A percentile compares a stretch with the other conserved stretches of the same genome.
phyloP scores from a whole-genome alignment of 345 rosid genomes.

The Linum usitatissimum region DNA sequence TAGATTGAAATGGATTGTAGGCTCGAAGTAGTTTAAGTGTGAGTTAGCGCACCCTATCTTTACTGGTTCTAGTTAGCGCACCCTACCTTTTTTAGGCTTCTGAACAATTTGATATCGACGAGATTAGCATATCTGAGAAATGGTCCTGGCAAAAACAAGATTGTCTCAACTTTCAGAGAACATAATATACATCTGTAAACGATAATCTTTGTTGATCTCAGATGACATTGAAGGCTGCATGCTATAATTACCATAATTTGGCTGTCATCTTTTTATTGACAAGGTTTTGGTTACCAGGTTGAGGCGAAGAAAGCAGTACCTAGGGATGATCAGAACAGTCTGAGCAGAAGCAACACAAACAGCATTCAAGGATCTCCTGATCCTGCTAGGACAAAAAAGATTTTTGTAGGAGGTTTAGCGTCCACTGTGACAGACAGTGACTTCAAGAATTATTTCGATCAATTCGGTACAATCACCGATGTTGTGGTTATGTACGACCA shows the following conservation, averaged over 20 bases:
- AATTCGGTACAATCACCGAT: conserved; percentile 75
- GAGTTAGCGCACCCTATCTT: too few species aligned
- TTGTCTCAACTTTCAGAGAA: too few species aligned
- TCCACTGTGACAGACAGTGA: conserved; percentile 68
- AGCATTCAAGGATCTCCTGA: conserved; percentile 54
- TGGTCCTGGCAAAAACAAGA: too few species aligned
- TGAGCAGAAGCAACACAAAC: conserved; percentile 36
- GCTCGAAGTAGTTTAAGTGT: too few species aligned
- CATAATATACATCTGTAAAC: too few species aligned
- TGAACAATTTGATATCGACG: neutral
- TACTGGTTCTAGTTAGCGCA: neutral
- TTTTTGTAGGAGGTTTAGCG: conserved; percentile 91
- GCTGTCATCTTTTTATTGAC: neutral
- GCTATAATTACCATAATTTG: too few species aligned
- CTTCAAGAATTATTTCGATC: conserved; percentile 74
- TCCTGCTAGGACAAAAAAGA: conserved; percentile 60
- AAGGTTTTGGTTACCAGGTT: conserved; percentile 42
- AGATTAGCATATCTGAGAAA: neutral
- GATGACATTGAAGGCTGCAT: too few species aligned
- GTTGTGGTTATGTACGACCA: conserved; percentile 94
- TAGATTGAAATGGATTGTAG: too few species aligned
- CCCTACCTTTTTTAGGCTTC: neutral
- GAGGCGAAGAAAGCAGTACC: conserved; percentile 99
- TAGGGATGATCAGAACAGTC: conserved; percentile 59
- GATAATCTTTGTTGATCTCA: too few species aligned